These are phyloP conservation scores for Grigorovia transvaalensis DNA, from an alignment of 805 yeast species.

Conservation along the genomic window DNA sequence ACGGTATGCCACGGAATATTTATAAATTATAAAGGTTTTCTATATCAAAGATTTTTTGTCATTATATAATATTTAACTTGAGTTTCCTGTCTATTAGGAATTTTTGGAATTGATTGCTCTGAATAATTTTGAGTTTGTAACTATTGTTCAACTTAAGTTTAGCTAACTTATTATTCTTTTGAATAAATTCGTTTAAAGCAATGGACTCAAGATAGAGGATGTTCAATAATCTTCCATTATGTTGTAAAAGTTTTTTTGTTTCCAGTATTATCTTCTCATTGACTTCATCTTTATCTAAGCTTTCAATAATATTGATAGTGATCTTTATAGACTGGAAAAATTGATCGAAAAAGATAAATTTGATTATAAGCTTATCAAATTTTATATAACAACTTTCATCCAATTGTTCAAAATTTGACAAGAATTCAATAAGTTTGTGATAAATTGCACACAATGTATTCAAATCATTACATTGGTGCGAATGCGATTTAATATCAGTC, in stretches of 20 bases:
- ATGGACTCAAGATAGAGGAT: background rate
- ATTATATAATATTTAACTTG: slow-evolving; percentile 2
- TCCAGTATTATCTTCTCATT: background rate
- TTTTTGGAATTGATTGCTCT: background rate
- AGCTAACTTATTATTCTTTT: background rate
- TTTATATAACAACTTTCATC: background rate
- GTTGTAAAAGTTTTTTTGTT: background rate
- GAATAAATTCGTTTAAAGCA: background rate
- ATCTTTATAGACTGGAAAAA: slow-evolving; percentile 1
- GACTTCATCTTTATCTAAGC: background rate
- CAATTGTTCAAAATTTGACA: slow-evolving; percentile 1
- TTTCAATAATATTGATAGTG: background rate
- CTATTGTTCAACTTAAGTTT: background rate
- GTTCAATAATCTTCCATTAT: background rate
- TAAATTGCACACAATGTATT: background rate
- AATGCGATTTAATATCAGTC: background rate
- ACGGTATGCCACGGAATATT: too few relatives aligned
- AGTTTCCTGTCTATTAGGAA: slow-evolving; percentile 1
- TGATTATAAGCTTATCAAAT: background rate
- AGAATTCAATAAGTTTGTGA: background rate
- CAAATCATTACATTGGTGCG: background rate
- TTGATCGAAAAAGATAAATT: background rate
- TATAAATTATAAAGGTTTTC: too few relatives aligned
- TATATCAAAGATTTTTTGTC: background rate
- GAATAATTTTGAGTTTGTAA: background rate